Base-by-base conservation (phyloP, 2,329 filamentous ascomycete species). In the Colletotrichum chrysophilum region DNA sequence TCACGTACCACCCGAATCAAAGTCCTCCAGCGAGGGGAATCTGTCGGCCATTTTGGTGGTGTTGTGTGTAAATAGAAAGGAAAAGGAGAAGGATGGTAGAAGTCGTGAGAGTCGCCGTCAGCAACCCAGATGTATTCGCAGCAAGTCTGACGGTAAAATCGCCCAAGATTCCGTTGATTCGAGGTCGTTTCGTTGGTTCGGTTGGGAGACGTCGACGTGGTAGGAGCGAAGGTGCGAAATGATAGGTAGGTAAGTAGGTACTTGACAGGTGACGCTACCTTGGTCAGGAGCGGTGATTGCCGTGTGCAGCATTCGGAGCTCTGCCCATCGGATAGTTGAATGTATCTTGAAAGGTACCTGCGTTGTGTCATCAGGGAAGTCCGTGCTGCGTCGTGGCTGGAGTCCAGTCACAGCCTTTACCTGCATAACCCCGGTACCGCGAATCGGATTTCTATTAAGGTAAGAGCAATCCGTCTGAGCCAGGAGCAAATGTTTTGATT, bases 21-120 rank as follows among this genome's bases (percentile, higher is more conserved):
- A 94, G 81, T 96, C 94, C 85, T 96, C 94, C 80, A 96, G 87
- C 61, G 94, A 95, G 80, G 94, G 94, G 84, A 96, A 96, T 81
- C 93, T 89, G 86, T 95, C 93, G 65, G 94, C 94, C 94, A 96
- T 96, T 60, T 81, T 87, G 81, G 75, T 12, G n/a, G 43, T 55
- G 62, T 43, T 66, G 60, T 77, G 32, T 67, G 36, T 69, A 38
- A 68, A 71, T 66, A 67, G 16, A 64, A 43, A 28, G 60, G 67
- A 72, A 48, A 43, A 60, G 34, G 34, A 34, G 21, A 80, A 84
- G 74, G 74, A 96, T 96, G 95, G 16, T 24, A 36, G 32, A 10
- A 18, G 61, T 64, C 76, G 94, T 96, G 85, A 95, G 97, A 87
- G 93, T 56, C 30, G 24, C 28, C 64, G 55, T 67, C 68, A 43